Evolutionary conservation across 1,284 basidiomycete species (phyloP).

Genomic region (Lentinula novae-zelandiae): DNA sequence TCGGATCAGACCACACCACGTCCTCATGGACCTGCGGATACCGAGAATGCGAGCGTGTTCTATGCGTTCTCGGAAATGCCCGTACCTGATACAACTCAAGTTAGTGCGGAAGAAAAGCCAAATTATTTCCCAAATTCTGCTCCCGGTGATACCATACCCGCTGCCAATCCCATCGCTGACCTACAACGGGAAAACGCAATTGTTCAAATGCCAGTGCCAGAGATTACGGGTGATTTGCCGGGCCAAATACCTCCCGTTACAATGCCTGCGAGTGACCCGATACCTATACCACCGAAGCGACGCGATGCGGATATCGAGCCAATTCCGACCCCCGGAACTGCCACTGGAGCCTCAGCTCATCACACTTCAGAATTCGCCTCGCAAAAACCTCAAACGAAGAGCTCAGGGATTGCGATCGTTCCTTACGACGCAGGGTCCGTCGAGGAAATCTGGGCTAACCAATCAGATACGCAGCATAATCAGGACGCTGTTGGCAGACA

Average conservation of each 20-base stretch:
- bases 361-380: background rate
- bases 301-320: background rate
- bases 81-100: background rate
- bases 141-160: background rate
- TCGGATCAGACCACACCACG: slow-evolving; percentile 6
- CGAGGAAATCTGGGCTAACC: background rate
- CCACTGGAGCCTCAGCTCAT: background rate
- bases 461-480: background rate
- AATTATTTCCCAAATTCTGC: too few relatives aligned
- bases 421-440: background rate
- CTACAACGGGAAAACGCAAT: background rate
- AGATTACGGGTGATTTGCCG: background rate
- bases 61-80: background rate
- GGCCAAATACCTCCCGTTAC: background rate
- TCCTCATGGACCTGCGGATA: slow-evolving; percentile 6
- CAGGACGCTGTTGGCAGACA: background rate
- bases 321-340: background rate
- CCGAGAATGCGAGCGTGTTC: slow-evolving; percentile 7
- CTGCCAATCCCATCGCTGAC: background rate
- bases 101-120: background rate
- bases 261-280: background rate
- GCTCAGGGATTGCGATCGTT: background rate
- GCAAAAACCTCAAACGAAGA: too few relatives aligned
- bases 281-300: background rate
- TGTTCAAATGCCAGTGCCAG: background rate